These are phyloP conservation scores for Cutaneotrichosporon sp. DNA, from an alignment of 1,284 basidiomycete genomes.

Conservation along the genomic window DNA sequence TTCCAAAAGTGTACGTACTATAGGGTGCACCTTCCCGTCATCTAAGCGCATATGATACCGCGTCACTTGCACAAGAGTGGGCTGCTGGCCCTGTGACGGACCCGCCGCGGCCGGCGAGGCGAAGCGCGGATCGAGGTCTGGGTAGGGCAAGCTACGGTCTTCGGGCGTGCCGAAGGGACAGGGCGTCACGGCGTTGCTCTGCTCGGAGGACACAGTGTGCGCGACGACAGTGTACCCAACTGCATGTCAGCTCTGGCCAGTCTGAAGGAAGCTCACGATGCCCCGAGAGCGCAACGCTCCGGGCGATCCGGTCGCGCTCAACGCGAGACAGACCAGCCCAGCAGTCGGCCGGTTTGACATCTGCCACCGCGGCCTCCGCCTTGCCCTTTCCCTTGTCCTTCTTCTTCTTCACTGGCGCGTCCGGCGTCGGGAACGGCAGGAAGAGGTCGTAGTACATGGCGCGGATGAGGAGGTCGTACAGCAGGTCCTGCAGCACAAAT, in stretches of 20 bases:
- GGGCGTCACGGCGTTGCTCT: conserved; percentile 28
- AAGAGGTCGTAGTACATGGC: conserved; percentile 47
- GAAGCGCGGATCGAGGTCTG: conserved; percentile 38
- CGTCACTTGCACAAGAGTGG: conserved; percentile 40
- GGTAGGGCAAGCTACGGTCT: conserved; percentile 28
- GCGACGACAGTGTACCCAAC: conserved; percentile 45
- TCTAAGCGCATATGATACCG: conserved; percentile 43
- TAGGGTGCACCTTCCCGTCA: conserved; percentile 39
- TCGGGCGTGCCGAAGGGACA: conserved; percentile 31
- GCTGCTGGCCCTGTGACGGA: conserved; percentile 9
- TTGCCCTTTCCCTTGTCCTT: conserved; percentile 40
- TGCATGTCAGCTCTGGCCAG: conserved; percentile 9
- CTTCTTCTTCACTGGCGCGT: conserved; percentile 20
- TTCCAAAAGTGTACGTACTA: conserved; percentile 26
- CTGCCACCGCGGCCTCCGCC: background rate
- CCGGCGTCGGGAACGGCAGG: conserved; percentile 38
- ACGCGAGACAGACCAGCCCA: conserved; percentile 34
- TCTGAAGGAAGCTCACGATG: conserved; percentile 29
- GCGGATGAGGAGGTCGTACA: background rate
- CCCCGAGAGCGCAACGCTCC: conserved; percentile 32
- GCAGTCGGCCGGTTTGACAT: conserved; percentile 18
- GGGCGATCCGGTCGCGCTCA: conserved; percentile 35
- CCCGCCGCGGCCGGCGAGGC: background rate
- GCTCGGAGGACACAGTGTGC: conserved; percentile 30
- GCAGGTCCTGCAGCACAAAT: too few species aligned